phyloP scores from a whole-genome alignment of 2,329 filamentous ascomycete species.

The Chaetomium globosum region DNA sequence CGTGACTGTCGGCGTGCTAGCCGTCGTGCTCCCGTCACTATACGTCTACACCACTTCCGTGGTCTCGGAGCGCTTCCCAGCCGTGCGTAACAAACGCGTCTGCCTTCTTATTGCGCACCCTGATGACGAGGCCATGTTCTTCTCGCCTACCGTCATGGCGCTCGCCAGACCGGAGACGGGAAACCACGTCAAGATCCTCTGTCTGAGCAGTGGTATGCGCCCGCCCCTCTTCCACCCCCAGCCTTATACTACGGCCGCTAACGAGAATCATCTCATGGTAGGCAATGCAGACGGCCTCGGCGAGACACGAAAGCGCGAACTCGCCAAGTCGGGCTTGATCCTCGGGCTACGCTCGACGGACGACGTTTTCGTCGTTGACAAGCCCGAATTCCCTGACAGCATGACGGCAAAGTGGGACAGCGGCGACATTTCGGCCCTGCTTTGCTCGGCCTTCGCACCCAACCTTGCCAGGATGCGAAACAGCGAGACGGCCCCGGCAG shows the following conservation, averaged over 20 bases:
- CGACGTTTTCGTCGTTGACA: slow-evolving; percentile 84
- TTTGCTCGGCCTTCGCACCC: slow-evolving; percentile 74
- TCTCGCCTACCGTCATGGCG: slow-evolving; percentile 83
- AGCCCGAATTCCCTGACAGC: slow-evolving; percentile 82
- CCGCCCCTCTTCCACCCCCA: background rate
- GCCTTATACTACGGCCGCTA: background rate
- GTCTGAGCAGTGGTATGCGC: slow-evolving; percentile 74
- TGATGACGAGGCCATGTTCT: slow-evolving; percentile 99
- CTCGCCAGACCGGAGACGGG: slow-evolving; percentile 76
- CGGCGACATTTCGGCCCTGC: slow-evolving; percentile 67
- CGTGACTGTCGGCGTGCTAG: slow-evolving; percentile 44
- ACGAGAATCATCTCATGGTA: slow-evolving; percentile 39
- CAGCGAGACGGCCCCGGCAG: slow-evolving; percentile 45
- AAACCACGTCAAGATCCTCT: slow-evolving; percentile 93
- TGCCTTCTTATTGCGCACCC: slow-evolving; percentile 94
- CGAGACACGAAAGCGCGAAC: slow-evolving; percentile 77
- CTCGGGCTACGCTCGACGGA: slow-evolving; percentile 74
- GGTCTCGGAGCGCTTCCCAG: slow-evolving; percentile 61
- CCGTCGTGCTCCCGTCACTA: slow-evolving; percentile 50
- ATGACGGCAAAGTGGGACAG: slow-evolving; percentile 81
- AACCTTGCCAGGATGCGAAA: slow-evolving; percentile 49
- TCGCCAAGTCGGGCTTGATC: slow-evolving; percentile 75
- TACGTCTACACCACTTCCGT: slow-evolving; percentile 56
- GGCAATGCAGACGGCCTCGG: slow-evolving; percentile 87
- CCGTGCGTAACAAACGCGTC: slow-evolving; percentile 79